Evolutionary conservation across 2,329 filamentous ascomycete species (phyloP).

Genomic region (Aureobasidium sp.): DNA sequence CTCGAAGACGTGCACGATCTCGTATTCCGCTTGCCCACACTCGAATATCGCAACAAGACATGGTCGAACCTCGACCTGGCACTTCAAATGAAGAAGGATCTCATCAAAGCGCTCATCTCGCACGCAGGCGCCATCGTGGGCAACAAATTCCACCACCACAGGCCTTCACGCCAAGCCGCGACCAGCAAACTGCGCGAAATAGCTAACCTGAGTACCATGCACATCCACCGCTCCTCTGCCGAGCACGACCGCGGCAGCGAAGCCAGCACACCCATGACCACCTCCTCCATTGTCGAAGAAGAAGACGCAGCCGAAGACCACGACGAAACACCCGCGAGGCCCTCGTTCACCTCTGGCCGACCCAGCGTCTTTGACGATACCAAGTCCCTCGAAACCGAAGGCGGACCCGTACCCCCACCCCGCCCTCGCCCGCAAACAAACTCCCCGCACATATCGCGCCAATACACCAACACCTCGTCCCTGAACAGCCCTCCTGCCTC

Average conservation of each 20-base stretch:
- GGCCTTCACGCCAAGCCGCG: conserved; percentile 65
- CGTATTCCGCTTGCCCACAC: conserved; percentile 86
- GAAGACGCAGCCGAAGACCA: not conserved
- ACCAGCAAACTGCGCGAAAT: conserved; percentile 73
- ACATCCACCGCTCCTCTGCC: conserved; percentile 23
- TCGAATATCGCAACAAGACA: conserved; percentile 97
- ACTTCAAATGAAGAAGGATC: conserved; percentile 84
- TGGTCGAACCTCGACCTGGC: conserved; percentile 97
- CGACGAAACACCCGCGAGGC: conserved; percentile 1
- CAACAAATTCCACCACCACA: conserved; percentile 89
- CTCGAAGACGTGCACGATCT: conserved; percentile 96
- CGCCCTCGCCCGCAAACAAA: not conserved
- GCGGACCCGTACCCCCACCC: not conserved
- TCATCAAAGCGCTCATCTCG: conserved; percentile 86
- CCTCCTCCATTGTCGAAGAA: not conserved
- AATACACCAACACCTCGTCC: not conserved
- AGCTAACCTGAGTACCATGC: conserved; percentile 65
- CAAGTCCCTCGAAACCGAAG: not conserved
- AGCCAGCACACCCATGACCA: conserved; percentile 3
- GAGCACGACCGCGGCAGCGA: not conserved
- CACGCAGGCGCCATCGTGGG: conserved; percentile 94
- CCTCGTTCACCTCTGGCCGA: conserved; percentile 7
- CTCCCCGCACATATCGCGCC: not conserved
- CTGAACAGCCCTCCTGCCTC: not conserved
- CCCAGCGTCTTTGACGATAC: not conserved